phyloP scores from a whole-genome alignment of 176 grass and related monocot genomes.

The Carex cristatella region DNA sequence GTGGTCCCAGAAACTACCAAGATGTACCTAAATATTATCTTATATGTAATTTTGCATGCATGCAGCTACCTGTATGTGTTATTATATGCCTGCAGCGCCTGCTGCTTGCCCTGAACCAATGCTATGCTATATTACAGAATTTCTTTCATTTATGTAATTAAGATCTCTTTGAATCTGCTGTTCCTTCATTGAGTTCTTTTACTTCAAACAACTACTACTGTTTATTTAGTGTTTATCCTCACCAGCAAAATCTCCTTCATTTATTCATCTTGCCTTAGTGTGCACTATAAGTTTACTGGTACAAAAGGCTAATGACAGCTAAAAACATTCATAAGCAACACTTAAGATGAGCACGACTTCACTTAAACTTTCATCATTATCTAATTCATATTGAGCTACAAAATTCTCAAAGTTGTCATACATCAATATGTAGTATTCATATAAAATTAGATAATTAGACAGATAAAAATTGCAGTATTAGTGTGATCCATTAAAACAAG shows the following conservation, averaged over 20 bases:
- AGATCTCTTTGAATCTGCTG: not conserved
- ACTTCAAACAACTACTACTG: not conserved
- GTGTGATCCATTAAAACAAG: not conserved
- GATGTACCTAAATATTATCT: not conserved
- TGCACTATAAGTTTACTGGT: not conserved
- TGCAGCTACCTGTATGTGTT: not conserved
- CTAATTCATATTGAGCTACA: not conserved
- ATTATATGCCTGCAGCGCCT: not conserved
- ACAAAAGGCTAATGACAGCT: not conserved
- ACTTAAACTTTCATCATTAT: not conserved
- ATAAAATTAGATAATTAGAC: not conserved
- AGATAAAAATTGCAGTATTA: not conserved
- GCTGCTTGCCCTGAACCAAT: not conserved
- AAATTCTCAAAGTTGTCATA: constrained; percentile 2
- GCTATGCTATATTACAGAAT: not conserved
- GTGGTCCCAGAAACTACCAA: not conserved
- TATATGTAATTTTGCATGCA: not conserved
- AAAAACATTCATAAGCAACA: not conserved
- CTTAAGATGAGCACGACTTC: not conserved
- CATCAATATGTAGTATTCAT: not conserved
- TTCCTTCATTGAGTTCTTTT: not conserved
- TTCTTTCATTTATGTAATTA: not conserved
- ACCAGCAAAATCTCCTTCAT: not conserved
- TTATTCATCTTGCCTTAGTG: not conserved
- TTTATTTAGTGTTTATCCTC: not conserved